These are phyloP conservation scores for Phytophthora tentaculata DNA, from an alignment of 352 stramenopile species.

Conservation along the genomic window DNA sequence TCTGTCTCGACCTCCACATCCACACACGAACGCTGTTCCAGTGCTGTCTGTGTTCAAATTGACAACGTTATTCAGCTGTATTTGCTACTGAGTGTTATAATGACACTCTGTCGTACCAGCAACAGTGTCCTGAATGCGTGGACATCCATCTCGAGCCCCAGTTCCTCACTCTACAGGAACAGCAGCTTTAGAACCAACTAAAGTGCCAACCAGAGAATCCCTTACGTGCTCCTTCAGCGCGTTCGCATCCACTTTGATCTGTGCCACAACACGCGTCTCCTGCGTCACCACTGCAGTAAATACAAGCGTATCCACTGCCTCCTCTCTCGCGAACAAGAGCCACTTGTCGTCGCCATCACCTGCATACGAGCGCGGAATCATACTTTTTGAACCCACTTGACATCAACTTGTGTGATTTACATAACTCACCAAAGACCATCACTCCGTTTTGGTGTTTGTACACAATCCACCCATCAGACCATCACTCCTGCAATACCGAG, in stretches of 20 bases:
- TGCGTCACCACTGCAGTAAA: conserved; percentile 43
- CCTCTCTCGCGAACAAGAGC: conserved; percentile 55
- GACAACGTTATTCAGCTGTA: neutral
- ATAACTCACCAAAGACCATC: neutral
- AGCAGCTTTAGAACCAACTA: neutral
- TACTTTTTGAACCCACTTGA: conserved; percentile 9
- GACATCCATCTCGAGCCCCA: conserved; percentile 57
- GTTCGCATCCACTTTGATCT: conserved; percentile 36
- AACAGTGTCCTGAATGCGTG: conserved; percentile 46
- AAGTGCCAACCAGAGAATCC: neutral
- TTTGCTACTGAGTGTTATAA: too few species aligned
- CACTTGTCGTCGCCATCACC: conserved; percentile 34
- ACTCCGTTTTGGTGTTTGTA: too few species aligned
- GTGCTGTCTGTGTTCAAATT: conserved; percentile 39
- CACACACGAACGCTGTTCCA: conserved; percentile 47
- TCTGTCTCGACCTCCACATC: conserved; percentile 40
- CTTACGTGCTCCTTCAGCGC: conserved; percentile 48
- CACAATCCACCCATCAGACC: too few species aligned
- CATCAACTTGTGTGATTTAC: conserved; percentile 3
- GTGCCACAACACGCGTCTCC: conserved; percentile 36
- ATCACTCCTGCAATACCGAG: too few species aligned
- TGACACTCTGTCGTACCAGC: conserved; percentile 24
- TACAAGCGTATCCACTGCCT: conserved; percentile 16
- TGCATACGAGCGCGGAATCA: conserved; percentile 46
- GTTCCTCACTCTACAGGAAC: conserved; percentile 51